Base-by-base conservation (phyloP, 2,329 filamentous ascomycete species). In the Venturia effusa region DNA sequence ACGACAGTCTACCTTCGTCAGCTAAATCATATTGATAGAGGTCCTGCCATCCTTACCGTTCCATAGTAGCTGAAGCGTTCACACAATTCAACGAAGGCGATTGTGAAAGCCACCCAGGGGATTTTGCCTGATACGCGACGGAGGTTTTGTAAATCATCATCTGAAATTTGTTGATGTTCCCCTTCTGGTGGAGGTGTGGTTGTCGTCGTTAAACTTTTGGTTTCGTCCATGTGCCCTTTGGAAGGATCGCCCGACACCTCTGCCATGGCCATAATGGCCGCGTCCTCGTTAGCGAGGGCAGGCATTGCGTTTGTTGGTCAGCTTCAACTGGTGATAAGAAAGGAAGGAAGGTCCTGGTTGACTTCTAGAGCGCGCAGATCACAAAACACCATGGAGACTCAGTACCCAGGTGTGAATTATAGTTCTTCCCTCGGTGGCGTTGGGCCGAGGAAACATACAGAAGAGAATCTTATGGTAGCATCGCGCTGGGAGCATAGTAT, bases 41-140 rank as follows among this genome's bases (percentile, higher is more conserved):
- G 1, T 48, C 22, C 5, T 17, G 4, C 13, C 22, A 13, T 48
- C 22, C 45, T 48, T 48, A 48, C 22, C 13, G 85, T 86, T 63
- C 88, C 88, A 70, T 91, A 90, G 82, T 90, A 92, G 17, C 85
- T 88, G 76, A 89, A 90, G 60, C 88, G 85, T 76, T 92, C 88
- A 76, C 86, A 89, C 64, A 90, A 77, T 75, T 92, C 88, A 65
- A 88, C 84, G 66, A 90, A 85, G 59, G 86, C 87, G 65, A 92
- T 83, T 32, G 84, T 86, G 75, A 85, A 91, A 65, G 87, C 82
- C 63, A 80, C 77, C 81, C 82, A 85, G 60, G 85, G 84, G 66
- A 91, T 83, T 70, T 80, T 80, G 68, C 84, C 86, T 15, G 85
- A 83, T 27, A 88, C 82, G 69, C 84, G 83, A 61, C 79, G 82